These are phyloP conservation scores for Raphidocelis subcapitata DNA, from an alignment of 139 green algal species.

Conservation along the genomic window DNA sequence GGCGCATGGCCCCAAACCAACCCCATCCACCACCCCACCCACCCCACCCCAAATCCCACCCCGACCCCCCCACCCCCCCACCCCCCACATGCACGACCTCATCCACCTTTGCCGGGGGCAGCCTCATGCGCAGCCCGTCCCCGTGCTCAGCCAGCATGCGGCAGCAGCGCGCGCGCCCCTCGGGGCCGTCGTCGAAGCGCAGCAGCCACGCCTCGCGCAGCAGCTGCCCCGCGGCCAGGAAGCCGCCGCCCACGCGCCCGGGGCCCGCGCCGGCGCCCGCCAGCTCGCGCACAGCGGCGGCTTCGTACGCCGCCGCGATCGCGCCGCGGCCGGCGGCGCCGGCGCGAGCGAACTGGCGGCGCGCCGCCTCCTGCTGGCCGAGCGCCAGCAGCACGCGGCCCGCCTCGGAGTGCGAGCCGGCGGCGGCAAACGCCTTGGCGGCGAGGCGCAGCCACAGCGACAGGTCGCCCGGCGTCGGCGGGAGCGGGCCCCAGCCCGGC, in stretches of 20 bases:
- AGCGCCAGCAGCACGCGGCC: slow-evolving; percentile 13
- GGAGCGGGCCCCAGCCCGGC: background rate
- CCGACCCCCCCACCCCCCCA: no score
- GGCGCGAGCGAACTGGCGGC: background rate
- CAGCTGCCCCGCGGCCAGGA: slow-evolving; percentile 10
- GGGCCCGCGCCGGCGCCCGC: background rate
- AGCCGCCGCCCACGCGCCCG: slow-evolving; percentile 7
- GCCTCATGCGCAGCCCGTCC: slow-evolving; percentile 5
- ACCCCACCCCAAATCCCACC: no score
- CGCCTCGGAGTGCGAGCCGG: slow-evolving; percentile 9
- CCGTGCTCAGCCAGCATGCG: slow-evolving; percentile 6
- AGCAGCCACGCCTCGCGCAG: slow-evolving; percentile 4
- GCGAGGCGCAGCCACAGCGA: slow-evolving; percentile 10
- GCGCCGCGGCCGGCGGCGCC: background rate
- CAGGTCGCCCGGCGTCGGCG: slow-evolving; percentile 8
- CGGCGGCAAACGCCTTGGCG: slow-evolving; percentile 7
- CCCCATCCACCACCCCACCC: no score
- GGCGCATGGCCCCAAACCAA: no score
- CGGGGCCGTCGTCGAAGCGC: background rate
- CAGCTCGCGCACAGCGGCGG: background rate
- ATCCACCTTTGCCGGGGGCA: background rate
- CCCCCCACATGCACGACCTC: slow-evolving; percentile 5
- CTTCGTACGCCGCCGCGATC: background rate
- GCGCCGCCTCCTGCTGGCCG: background rate
- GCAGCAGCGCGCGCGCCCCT: slow-evolving; percentile 4